Evolutionary conservation across 805 yeast species (phyloP), one percentile per base, ranked within the genome.

Genomic region (Vanderwaltozyma polyspora): DNA sequence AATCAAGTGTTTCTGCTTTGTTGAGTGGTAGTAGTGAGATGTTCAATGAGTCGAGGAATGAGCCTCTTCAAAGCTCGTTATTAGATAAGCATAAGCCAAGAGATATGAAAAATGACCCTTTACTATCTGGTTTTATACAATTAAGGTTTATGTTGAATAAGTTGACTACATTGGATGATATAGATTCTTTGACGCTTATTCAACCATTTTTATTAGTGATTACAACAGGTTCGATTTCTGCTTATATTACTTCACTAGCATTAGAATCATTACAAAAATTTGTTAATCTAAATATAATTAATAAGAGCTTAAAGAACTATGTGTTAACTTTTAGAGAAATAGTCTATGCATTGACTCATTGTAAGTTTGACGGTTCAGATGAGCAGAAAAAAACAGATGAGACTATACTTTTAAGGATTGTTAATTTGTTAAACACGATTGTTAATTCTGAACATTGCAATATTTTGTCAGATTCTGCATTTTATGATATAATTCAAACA

Each of bases 281-380:
- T 46, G 56, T 87, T 34, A 68, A 70, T 27, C 79, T 80, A 55
- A 73, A 68, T 9, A 72, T 89, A 22, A 66, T 89, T n/a, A 63
- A 71, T 10, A 50, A 50, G 6, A 49, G 59, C 2, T 73, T 83
- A 4, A 61, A 64, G 21, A 77, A 79, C 37, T 84, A 81, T 48
- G 66, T 79, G 32, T 70, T 79, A 7, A 70, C 54, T 5, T 44
- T 42, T 74, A 37, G 71, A 35, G 57, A 55, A 35, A 46, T 51
- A n/a, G 56, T 63, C 36, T 57, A 57, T 19, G 71, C 95, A 0
- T 66, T 89, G 40, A 82, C 95, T 0, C 94, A 84, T 53, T 87
- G 96, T 58, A 73, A 94, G 26, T 89, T 87, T 51, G 95, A 87
- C 62, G 95, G 94, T 4, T 78, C 87, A 1, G 95, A 87, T 51